Conservation (phyloP, 108 stramenopile genomes). For the Nannochloropsis granulata region DNA sequence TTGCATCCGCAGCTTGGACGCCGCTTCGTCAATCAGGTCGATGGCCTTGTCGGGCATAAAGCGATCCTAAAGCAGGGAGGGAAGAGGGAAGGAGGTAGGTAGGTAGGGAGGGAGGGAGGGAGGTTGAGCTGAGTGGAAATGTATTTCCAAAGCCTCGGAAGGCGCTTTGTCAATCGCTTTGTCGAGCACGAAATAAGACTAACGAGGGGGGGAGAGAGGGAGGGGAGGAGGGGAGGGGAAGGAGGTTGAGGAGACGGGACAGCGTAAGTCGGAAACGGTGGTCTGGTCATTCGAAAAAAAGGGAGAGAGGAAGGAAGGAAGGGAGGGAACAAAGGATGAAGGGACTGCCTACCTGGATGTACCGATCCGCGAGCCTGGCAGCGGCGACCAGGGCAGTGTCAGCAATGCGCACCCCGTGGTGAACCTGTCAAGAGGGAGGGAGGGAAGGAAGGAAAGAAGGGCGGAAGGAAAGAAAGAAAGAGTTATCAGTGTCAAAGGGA, state of each 20-base stretch:
- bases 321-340: background rate
- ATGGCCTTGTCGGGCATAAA: slow-evolving; percentile 86
- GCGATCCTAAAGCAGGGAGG: slow-evolving; percentile 34
- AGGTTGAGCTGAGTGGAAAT: background rate
- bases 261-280: too few species aligned
- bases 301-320: background rate
- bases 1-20: slow-evolving; percentile 58
- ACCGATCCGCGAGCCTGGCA: slow-evolving; percentile 68
- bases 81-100: background rate
- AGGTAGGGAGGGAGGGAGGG: background rate
- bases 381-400: slow-evolving; percentile 73
- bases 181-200: too few species aligned
- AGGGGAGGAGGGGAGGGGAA: too few species aligned
- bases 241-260: too few species aligned
- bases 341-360: slow-evolving; percentile 40
- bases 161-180: too few species aligned
- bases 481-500: background rate
- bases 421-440: slow-evolving; percentile 11
- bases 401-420: slow-evolving; percentile 73
- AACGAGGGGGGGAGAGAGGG: too few species aligned
- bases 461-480: background rate
- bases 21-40: slow-evolving; percentile 84
- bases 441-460: background rate
- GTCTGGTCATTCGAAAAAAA: background rate
- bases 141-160: too few species aligned